Base-by-base conservation (phyloP, 768 basidiomycete genomes). In the Tephrocybe sp. region DNA sequence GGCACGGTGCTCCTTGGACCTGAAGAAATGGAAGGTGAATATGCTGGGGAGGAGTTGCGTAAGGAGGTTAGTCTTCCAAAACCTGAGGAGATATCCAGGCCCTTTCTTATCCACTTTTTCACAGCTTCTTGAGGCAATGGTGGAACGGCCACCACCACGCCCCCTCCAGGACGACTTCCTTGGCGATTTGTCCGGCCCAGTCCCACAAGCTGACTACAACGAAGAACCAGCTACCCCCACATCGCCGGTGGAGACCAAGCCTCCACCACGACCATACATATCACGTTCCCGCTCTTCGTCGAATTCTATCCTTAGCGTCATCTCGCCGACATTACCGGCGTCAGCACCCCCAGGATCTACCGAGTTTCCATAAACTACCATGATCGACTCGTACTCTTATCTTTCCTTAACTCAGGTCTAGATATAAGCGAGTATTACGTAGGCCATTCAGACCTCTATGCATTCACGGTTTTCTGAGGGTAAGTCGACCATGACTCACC, bases 11-110 rank as follows among this genome's bases (percentile, higher is more conserved):
- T 97, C 16, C 72, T 91, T 8, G 84, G 85, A 1, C 83, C 82
- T 7, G 90, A 88, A 57, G 91, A 94, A 65, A 88, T 93, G 82
- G 92, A 94, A 58, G 85, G 83, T 0, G 92, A 92, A 58, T 91
- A 86, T 60, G 88, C 82, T 13, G 91, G 93, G 0, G 94, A 97
- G 62, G 91, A 93, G 34, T 70, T 98, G 48, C 81, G 88, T 55
- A 83, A 82, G 58, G 87, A 91, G 77, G 86, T 85, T 51, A 31
- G 77, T 62, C 25, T 44, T 46, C 50, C 38, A 51, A 40, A 10
- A 38, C 42, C 31, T 43, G 44, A 13, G n/a, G 10, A 45, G 23
- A 25, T 50, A 16, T 38, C 13, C 11, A 34, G 29, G 7, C 6
- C 25, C 31, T n/a, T 34, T 23, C 36, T 45, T 9, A 31, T 42